These are phyloP conservation scores for Dinochytrium kinnereticum DNA, from an alignment of 371 early-diverging fungal species.

Conservation along the genomic window DNA sequence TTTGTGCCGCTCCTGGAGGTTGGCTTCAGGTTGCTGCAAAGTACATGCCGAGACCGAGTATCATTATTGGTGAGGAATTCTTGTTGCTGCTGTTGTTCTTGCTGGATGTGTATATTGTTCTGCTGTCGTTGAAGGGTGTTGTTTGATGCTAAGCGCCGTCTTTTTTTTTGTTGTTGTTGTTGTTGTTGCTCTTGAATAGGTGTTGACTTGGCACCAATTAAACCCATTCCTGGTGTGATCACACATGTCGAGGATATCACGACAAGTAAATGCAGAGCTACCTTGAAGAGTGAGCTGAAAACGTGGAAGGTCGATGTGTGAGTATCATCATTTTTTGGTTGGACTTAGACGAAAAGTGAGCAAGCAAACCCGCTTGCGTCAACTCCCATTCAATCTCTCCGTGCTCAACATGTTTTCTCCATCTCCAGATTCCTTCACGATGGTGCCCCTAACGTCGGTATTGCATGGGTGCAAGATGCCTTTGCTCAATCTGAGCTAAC, in stretches of 20 bases:
- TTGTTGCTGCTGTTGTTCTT: background rate
- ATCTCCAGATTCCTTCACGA: constrained; percentile 91
- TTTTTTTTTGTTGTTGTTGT: background rate
- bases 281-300: constrained; percentile 88
- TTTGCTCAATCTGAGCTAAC: constrained; percentile 98
- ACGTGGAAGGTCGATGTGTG: constrained; percentile 99
- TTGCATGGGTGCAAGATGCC: constrained; percentile 98
- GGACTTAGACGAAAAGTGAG: too few relatives aligned
- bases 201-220: constrained; percentile 98
- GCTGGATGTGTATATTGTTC: too few relatives aligned
- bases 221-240: constrained; percentile 95
- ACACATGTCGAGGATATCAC: constrained; percentile 99
- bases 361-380: background rate
- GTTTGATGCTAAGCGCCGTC: too few relatives aligned
- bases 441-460: constrained; percentile 99
- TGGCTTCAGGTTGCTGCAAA: constrained; percentile 98
- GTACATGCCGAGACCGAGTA: constrained; percentile 92
- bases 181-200: too few relatives aligned
- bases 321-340: too few relatives aligned
- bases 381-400: too few relatives aligned
- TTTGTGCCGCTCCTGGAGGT: constrained; percentile 99
- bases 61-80: constrained; percentile 77
- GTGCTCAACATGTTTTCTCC: background rate
- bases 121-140: too few relatives aligned
- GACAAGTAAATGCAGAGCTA: constrained; percentile 88